Evolutionary conservation across 441 rosid genomes (phyloP), one percentile per base, ranked within the genome.

Genomic region (Populus hybrid): DNA sequence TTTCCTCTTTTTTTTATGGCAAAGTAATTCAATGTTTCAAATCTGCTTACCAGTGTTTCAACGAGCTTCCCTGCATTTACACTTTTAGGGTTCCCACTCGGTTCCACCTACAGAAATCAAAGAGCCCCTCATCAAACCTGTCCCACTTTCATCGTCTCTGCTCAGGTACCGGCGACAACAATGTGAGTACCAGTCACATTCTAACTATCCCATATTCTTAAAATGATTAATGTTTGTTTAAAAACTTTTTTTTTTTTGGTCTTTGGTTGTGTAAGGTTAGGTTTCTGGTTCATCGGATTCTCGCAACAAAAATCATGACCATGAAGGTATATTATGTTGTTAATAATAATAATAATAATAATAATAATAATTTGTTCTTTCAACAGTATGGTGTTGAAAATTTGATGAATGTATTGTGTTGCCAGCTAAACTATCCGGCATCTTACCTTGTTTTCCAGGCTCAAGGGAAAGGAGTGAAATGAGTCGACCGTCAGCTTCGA

Each of bases 241-340:
- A 38, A n/a, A 30, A 6, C n/a, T 35, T 67, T 61, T 67, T 26
- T 24, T 70, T 57, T 46, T 40, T 10, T 53, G n/a, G 61, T 74
- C 67, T 67, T 50, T 32, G 28, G 35, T 79, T 70, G 35, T 46
- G 70, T 69, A 34, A 76, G 70, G 40, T 34, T 85, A 94, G 98
- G 87, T 70, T 76, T 79, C 74, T 28, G 74, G 78, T 59, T 42
- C 64, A 6, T 73, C 87, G 18, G 86, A 75, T 83, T 83, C 85
- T 71, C 73, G 67, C 30, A 67, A 82, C 76, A 50, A 24, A 57
- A 79, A 76, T 34, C 67, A 83, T 59, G 76, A 72, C 30, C 69
- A 23, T 72, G 85, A 87, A 86, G 92, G 92, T 85, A 80, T 42
- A 24, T 2, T 46, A 12, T 24, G 50, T 73, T 34, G 36, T 19